Conservation (phyloP, 352 stramenopile species). For the Pythium periplocum region DNA sequence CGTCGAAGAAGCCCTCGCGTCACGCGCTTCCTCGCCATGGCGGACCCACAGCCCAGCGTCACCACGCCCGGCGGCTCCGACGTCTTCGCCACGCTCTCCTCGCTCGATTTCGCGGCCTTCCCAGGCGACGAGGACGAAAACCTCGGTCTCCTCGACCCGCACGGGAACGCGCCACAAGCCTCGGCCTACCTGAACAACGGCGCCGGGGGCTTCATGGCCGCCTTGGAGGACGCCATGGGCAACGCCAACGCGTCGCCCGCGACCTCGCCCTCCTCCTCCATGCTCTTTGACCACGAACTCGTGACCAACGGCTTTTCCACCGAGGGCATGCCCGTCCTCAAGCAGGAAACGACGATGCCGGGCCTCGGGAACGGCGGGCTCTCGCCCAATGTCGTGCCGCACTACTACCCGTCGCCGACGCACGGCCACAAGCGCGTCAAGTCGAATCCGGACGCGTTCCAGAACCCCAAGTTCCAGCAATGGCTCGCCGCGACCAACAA, state of each 20-base stretch:
- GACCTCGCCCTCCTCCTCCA: conserved; percentile 1
- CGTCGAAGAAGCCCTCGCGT: too few relatives aligned
- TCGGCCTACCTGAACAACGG: conserved; percentile 3
- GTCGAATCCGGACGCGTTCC: conserved; percentile 26
- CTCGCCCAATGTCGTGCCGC: neutral
- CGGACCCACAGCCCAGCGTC: conserved; percentile 14
- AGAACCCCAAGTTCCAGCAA: conserved; percentile 20
- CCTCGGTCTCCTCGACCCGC: neutral
- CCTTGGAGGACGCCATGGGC: conserved; percentile 6
- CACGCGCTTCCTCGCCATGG: conserved; percentile 2
- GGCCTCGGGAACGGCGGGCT: neutral
- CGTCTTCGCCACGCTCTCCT: conserved; percentile 16
- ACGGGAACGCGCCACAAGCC: neutral
- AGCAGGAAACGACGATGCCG: neutral
- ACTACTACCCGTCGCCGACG: conserved; percentile 18
- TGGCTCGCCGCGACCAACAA: conserved; percentile 8
- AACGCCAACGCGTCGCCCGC: neutral
- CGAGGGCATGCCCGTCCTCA: neutral
- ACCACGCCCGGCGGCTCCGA: conserved; percentile 22
- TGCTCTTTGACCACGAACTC: conserved; percentile 29
- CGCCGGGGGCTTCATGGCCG: conserved; percentile 19
- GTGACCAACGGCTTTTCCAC: conserved; percentile 4
- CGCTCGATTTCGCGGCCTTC: conserved; percentile 17
- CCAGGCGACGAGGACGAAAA: conserved; percentile 17
- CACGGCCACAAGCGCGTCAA: conserved; percentile 29